These are phyloP conservation scores for Aristolochia contorta DNA, from an alignment of 164 flowering plant genomes.

Conservation along the genomic window DNA sequence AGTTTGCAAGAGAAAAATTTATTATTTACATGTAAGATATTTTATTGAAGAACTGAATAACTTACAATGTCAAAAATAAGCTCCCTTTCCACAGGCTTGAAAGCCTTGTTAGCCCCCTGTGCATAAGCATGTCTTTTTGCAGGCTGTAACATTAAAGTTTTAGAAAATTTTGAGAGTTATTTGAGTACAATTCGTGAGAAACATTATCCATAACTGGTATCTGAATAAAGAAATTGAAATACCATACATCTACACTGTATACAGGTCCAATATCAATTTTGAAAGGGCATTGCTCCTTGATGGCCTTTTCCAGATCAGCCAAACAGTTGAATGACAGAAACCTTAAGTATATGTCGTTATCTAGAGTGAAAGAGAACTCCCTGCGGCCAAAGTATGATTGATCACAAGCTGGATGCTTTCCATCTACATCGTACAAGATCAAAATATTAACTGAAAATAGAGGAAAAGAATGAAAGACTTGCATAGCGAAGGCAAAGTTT, in stretches of 20 bases:
- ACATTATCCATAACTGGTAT: not conserved
- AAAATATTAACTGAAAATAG: not conserved
- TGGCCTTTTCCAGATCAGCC: conserved; percentile 58
- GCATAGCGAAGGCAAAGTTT: too few species aligned
- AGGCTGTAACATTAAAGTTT: conserved; percentile 45
- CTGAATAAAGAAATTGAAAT: not conserved
- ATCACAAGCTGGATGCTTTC: conserved; percentile 95
- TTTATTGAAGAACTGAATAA: not conserved
- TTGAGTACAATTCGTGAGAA: not conserved
- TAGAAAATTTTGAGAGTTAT: not conserved
- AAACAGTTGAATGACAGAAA: conserved; percentile 60
- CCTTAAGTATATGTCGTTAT: conserved; percentile 59
- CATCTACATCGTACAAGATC: conserved; percentile 38
- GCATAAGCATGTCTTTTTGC: conserved; percentile 85
- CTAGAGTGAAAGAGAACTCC: conserved; percentile 83
- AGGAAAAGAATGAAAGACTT: too few species aligned
- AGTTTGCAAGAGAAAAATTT: not conserved
- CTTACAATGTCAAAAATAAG: conserved; percentile 94
- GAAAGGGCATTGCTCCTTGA: conserved; percentile 74
- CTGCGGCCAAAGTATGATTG: conserved; percentile 70
- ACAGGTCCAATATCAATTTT: conserved; percentile 98
- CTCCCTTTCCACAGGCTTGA: conserved; percentile 89
- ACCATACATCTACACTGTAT: conserved; percentile 85
- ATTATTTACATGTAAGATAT: not conserved
- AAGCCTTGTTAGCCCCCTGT: conserved; percentile 41